These are phyloP conservation scores for Hypomyces rosellus DNA, from an alignment of 2,329 filamentous ascomycete genomes.

Conservation along the genomic window DNA sequence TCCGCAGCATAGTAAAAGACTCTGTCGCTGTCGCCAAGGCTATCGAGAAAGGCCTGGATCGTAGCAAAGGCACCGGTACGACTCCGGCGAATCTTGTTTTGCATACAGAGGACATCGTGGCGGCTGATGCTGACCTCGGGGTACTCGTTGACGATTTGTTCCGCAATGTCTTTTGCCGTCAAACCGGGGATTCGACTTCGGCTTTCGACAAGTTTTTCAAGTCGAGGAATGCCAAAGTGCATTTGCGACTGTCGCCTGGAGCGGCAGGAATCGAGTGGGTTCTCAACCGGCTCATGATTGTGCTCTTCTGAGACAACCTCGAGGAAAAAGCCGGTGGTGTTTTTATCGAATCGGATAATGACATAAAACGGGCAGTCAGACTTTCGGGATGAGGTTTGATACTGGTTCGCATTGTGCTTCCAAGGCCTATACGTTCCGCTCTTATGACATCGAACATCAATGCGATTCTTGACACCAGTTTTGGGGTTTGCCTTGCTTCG, in stretches of 20 bases:
- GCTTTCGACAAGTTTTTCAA: background rate
- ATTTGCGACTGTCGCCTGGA: background rate
- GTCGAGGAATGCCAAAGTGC: background rate
- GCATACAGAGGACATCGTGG: background rate
- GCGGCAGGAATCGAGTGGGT: background rate
- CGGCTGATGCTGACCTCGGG: background rate
- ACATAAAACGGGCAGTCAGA: background rate
- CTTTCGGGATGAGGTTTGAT: background rate
- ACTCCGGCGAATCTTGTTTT: background rate
- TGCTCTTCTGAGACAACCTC: slow-evolving; percentile 1
- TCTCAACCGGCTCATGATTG: background rate
- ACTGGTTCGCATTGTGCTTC: background rate
- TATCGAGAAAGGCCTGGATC: background rate
- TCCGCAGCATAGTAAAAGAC: background rate
- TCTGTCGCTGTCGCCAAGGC: background rate
- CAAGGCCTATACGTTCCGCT: background rate
- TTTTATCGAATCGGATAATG: slow-evolving; percentile 3
- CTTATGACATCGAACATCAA: background rate
- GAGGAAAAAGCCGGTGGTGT: background rate
- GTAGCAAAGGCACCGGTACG: background rate
- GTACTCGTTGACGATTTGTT: slow-evolving; percentile 1
- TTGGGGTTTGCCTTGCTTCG: background rate
- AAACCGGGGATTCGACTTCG: background rate
- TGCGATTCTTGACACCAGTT: slow-evolving; percentile 1
- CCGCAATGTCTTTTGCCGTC: background rate